These are phyloP conservation scores for Ichthyophthirius multifiliis DNA, from an alignment of 169 alveolate genomes.

Conservation along the genomic window DNA sequence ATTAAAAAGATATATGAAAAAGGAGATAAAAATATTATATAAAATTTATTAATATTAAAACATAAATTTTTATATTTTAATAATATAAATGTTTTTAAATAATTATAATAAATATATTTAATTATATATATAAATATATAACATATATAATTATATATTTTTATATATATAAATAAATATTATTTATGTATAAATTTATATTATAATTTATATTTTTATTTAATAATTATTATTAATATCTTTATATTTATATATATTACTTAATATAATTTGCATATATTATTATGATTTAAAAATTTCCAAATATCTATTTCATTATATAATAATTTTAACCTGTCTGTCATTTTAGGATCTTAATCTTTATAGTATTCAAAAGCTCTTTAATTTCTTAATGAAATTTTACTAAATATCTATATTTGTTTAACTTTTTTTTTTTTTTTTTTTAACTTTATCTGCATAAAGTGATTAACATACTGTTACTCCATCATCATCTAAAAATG, in stretches of 20 bases:
- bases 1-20: not conserved
- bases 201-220: no score
- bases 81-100: no score
- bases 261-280: conserved; percentile 18
- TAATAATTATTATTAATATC: no score
- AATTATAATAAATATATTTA: no score
- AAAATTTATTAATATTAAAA: no score
- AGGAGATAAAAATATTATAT: no score
- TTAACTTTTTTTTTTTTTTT: conserved; percentile 23
- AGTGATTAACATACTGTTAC: not conserved
- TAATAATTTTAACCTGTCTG: conserved; percentile 13
- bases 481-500: conserved; percentile 19
- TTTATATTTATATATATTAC: not conserved
- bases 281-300: conserved; percentile 20
- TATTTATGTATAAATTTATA: no score
- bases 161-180: no score
- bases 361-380: conserved; percentile 19
- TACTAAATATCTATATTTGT: conserved; percentile 25
- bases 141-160: no score
- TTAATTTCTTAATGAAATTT: not conserved
- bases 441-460: conserved; percentile 35
- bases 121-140: no score
- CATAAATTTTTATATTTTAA: no score
- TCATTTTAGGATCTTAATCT: conserved; percentile 14
- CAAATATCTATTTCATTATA: conserved; percentile 21